phyloP scores from a whole-genome alignment of 2,329 filamentous ascomycete genomes.

The Nannizzia gypsea region DNA sequence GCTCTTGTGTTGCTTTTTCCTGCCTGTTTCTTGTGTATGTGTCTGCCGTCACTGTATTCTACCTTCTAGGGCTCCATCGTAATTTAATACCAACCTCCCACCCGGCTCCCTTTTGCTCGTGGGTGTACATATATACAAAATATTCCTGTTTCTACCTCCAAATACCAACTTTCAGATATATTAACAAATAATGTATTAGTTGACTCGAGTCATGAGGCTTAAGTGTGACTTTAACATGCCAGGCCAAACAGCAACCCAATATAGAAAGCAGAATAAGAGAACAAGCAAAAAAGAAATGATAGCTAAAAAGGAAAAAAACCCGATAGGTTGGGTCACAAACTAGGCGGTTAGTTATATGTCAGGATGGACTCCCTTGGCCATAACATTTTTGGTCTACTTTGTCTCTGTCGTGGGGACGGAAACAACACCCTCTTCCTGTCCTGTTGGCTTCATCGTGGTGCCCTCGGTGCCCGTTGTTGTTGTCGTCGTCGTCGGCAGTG shows the following conservation, averaged over 20 bases:
- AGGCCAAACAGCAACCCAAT: neutral
- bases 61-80: neutral
- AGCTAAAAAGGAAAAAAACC: neutral
- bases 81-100: neutral
- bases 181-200: neutral
- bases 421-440: conserved; percentile 3
- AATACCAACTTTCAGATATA: neutral
- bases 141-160: neutral
- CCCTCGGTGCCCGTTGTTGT: neutral
- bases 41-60: neutral
- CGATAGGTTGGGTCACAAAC: too few relatives aligned
- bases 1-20: neutral
- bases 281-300: neutral
- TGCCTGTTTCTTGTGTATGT: neutral
- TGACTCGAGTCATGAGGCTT: neutral
- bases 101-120: neutral
- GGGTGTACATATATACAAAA: neutral
- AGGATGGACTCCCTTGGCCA: too few relatives aligned
- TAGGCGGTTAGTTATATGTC: too few relatives aligned
- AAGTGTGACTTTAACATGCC: neutral
- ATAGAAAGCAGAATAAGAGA: neutral
- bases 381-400: neutral
- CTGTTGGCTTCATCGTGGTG: neutral
- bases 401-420: neutral
- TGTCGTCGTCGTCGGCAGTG: neutral